Conservation (phyloP, 1,284 basidiomycete genomes). For the Moesziomyces sp. region DNA sequence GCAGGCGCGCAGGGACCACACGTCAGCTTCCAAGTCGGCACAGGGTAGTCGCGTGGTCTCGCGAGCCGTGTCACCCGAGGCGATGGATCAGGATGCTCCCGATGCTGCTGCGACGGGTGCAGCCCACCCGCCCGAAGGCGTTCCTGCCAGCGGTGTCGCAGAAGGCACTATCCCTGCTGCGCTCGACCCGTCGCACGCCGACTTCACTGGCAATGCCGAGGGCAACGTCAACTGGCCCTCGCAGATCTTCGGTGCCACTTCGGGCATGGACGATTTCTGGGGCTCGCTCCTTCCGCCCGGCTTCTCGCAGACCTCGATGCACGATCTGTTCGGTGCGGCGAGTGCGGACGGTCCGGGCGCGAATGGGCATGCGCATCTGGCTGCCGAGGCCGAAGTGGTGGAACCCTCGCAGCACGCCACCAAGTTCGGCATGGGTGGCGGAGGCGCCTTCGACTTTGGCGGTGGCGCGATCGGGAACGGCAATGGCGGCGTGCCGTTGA, state of each 20-base stretch:
- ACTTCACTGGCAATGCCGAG: slow-evolving; percentile 8
- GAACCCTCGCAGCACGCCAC: slow-evolving; percentile 24
- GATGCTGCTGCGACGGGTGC: background rate
- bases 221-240: slow-evolving; percentile 35
- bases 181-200: slow-evolving; percentile 12
- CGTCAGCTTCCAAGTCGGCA: slow-evolving; percentile 37
- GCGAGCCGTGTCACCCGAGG: slow-evolving; percentile 37
- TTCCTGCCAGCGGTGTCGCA: background rate
- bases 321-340: slow-evolving; percentile 41
- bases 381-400: slow-evolving; percentile 12
- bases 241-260: slow-evolving; percentile 29
- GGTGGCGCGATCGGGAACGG: slow-evolving; percentile 49
- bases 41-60: slow-evolving; percentile 40
- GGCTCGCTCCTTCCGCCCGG: slow-evolving; percentile 56
- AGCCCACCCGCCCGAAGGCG: background rate
- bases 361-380: slow-evolving; percentile 12
- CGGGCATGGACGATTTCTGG: slow-evolving; percentile 58
- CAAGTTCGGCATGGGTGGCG: slow-evolving; percentile 54
- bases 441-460: slow-evolving; percentile 46
- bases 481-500: slow-evolving; percentile 41
- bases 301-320: slow-evolving; percentile 47
- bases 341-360: slow-evolving; percentile 3
- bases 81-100: slow-evolving; percentile 8
- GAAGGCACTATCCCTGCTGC: slow-evolving; percentile 8
- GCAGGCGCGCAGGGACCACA: slow-evolving; percentile 56